These are phyloP conservation scores for Scytalidium sp. DNA, from an alignment of 2,329 filamentous ascomycete genomes.

Conservation along the genomic window DNA sequence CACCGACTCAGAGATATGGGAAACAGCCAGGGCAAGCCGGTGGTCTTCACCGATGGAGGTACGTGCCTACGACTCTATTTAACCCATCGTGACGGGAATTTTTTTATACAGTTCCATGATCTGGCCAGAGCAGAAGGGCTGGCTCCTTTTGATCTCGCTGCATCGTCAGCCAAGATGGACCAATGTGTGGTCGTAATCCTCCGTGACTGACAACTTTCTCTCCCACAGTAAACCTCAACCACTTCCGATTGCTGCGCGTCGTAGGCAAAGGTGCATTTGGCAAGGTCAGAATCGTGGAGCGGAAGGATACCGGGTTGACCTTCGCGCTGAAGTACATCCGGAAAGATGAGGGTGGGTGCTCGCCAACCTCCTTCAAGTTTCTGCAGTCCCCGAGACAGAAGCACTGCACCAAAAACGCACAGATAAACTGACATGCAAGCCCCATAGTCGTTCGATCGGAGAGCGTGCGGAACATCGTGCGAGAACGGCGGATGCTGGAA, in stretches of 20 bases:
- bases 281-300: slow-evolving; percentile 97
- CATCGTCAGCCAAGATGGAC: no score
- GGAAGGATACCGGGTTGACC: slow-evolving; percentile 89
- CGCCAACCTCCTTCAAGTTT: neutral
- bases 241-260: slow-evolving; percentile 91
- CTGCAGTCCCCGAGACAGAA: slow-evolving; percentile 7
- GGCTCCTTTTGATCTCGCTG: neutral
- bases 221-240: slow-evolving; percentile 83
- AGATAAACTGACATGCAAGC: slow-evolving; percentile 7
- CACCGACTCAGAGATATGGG: slow-evolving; percentile 71
- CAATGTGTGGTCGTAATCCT: neutral
- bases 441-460: slow-evolving; percentile 87
- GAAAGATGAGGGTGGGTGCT: slow-evolving; percentile 85
- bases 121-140: no score
- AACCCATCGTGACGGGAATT: no score
- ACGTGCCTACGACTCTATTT: no score
- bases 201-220: slow-evolving; percentile 6
- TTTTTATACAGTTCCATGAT: no score
- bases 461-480: slow-evolving; percentile 96
- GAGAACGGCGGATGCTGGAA: slow-evolving; percentile 96
- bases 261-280: slow-evolving; percentile 98
- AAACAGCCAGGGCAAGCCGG: slow-evolving; percentile 90
- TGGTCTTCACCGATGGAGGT: slow-evolving; percentile 93
- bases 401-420: slow-evolving; percentile 7
- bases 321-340: slow-evolving; percentile 98